Base-by-base conservation (phyloP, 306 rosid genomes). In the Cucurbita argyrosperma region DNA sequence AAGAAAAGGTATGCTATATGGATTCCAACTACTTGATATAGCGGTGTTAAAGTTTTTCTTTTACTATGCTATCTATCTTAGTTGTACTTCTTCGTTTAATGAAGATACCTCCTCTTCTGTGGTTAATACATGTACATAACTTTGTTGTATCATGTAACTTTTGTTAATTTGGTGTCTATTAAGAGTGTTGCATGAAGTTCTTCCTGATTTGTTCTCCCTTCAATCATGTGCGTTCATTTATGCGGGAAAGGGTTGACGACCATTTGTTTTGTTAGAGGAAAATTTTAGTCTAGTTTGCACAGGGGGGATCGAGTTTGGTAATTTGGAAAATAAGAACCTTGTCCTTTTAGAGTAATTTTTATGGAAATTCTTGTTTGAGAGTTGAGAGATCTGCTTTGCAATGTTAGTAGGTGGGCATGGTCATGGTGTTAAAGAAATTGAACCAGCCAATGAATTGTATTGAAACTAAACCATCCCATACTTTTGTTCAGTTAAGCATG, bases 1-100 rank as follows among this genome's bases (percentile, higher is more conserved):
- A 94, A 76, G 97, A 91, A 72, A 89, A 89, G 92, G 99, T 94
- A 77, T 65, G 75, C 61, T 54, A 68, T 68, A 45, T 46, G 55
- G 19, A 46, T 67, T 43, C 72, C 46, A 67, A 21, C 40, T 2
- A 67, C 56, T 66, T 19, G 72, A 66, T 66, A 4, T 66, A 66
- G 12, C 55, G 2, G 55, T 5, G 15, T 64, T 42, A 18, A 38
- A n/a, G 6, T 40, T 64, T 64, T 14, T 16, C 68, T 64, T 18
- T 10, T 64, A 16, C 51, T 35, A 18, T 64, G 71, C 47, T 40
- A 64, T 63, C 30, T 23, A 49, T 51, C 55, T 40, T 18, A 8
- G 16, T 64, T 38, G 14, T 1, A 10, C 42, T 42, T 18, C 35
- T 39, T 40, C 38, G 12, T 65, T 43, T 65, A 10, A 65, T 16